Conservation (phyloP, 78 protist genomes). For the Dictyostelium firmibasis region DNA sequence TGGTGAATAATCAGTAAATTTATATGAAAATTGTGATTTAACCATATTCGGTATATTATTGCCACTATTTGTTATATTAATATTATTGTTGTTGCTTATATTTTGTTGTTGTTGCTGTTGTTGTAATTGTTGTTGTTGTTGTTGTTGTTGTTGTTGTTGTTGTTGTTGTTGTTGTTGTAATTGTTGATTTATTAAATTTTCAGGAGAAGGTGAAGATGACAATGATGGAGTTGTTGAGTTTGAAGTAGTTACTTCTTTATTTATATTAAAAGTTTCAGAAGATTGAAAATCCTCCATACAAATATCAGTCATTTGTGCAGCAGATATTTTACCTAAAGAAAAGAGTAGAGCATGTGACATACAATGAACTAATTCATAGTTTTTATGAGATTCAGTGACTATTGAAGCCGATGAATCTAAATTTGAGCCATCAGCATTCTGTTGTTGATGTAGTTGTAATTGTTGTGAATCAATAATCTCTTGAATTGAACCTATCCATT, state of each 20-base stretch:
- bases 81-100: neutral
- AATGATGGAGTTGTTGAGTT: neutral
- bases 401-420: neutral
- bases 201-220: neutral
- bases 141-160: neutral
- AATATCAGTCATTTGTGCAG: slow-evolving; percentile 12
- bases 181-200: neutral
- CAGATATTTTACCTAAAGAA: slow-evolving; percentile 69
- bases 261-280: slow-evolving; percentile 16
- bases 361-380: slow-evolving; percentile 53
- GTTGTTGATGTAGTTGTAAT: neutral
- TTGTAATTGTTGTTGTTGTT: neutral
- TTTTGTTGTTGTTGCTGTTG: neutral
- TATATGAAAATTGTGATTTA: slow-evolving; percentile 28
- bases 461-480: slow-evolving; percentile 50
- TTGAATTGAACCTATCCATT: slow-evolving; percentile 75
- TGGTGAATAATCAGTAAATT: slow-evolving; percentile 69
- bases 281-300: slow-evolving; percentile 32
- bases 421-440: neutral
- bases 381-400: slow-evolving; percentile 27
- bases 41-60: neutral
- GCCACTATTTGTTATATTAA: neutral
- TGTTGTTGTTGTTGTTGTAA: neutral
- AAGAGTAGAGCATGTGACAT: slow-evolving; percentile 39
- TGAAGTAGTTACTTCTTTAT: neutral